Conservation (phyloP, 108 stramenopile species). For the Cyclotella kingstonii region DNA sequence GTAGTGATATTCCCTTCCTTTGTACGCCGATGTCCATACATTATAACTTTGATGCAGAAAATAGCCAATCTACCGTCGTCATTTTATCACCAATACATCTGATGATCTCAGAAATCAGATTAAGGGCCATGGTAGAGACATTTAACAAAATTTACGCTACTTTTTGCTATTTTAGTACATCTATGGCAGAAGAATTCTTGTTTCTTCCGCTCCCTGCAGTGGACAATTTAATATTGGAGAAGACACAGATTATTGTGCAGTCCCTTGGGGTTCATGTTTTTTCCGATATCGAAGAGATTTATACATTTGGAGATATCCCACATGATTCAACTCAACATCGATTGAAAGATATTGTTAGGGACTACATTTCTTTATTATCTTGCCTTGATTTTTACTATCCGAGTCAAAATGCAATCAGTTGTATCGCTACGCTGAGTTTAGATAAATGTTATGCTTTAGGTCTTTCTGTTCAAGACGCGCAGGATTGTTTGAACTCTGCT, state of each 20-base stretch:
- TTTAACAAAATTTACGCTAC: neutral
- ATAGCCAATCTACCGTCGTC: neutral
- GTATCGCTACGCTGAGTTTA: conserved; percentile 57
- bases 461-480: conserved; percentile 48
- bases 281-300: neutral
- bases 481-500: conserved; percentile 47
- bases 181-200: neutral
- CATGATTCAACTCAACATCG: conserved; percentile 1
- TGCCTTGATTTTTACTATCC: conserved; percentile 63
- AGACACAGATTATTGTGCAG: conserved; percentile 13
- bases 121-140: conserved; percentile 4
- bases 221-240: conserved; percentile 6
- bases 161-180: neutral
- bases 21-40: neutral
- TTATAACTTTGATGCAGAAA: too few relatives aligned
- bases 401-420: conserved; percentile 56
- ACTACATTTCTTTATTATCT: conserved; percentile 52
- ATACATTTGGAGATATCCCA: neutral
- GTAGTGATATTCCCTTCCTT: neutral
- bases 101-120: conserved; percentile 25
- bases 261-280: conserved; percentile 18
- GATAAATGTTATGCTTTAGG: conserved; percentile 57
- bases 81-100: conserved; percentile 9
- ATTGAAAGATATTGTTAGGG: conserved; percentile 48
- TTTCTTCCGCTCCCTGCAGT: conserved; percentile 12